Evolutionary conservation across 768 basidiomycete genomes (phyloP), one percentile per base, ranked within the genome.

Genomic region (Neoboletus brunneissimus): DNA sequence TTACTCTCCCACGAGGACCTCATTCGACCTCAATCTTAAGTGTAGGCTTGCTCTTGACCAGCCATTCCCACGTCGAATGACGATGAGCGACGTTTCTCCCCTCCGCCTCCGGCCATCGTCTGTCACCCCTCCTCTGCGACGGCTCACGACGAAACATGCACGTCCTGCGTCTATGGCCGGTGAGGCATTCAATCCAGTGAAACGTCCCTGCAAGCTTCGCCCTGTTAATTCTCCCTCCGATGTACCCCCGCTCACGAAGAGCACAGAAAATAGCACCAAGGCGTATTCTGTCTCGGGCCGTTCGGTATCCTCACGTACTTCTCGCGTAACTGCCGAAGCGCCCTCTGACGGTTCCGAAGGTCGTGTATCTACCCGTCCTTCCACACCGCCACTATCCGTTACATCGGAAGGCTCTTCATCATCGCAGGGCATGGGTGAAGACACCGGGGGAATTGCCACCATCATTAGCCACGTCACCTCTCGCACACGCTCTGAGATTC

Each of bases 401-500:
- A 46, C 67, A 38, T 69, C 68, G 12, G 64, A 57, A 35, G 43
- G 53, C 25, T 63, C 70, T 38, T 68, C 63, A 11, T 64, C 67
- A 47, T 65, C 63, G 51, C 63, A 63, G 54, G 60, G 62, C 16
- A 31, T 41, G n/a, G 45, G 54, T 54, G 59, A 60, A 51, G 66
- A 61, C 22, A 42, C 53, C 9, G 63, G 60, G 5, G 74, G 75
- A 34, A 66, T 64, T 43, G 77, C 75, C 38, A 77, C 70, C 8
- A 77, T 77, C 32, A 76, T 72, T 61, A 72, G 67, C 35, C 64
- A 64, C 46, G 53, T 67, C n/a, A 55, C 64, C 13, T 63, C 67
- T 11, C 77, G 74, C 41, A 57, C 76, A 2, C 70, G 65, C 51
- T 69, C 70, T 29, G 75, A 78, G 53, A 73, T 79, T 45, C 66